phyloP scores from a whole-genome alignment of 2,329 filamentous ascomycete species.

The Apiospora hydei region DNA sequence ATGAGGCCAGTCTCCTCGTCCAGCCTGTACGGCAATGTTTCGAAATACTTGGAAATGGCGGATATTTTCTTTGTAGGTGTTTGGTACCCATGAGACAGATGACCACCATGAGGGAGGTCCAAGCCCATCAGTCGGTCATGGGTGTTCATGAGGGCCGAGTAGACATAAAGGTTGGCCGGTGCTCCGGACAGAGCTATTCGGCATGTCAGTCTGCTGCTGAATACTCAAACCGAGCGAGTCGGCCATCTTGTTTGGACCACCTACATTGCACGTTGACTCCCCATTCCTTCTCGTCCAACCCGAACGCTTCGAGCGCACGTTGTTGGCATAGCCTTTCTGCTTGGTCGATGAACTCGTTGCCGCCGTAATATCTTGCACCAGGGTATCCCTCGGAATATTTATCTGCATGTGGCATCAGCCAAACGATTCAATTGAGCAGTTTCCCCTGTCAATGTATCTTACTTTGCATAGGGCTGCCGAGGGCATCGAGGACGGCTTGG shows the following conservation, averaged over 20 bases:
- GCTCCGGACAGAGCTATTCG: constrained; percentile 75
- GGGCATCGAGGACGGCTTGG: constrained; percentile 87
- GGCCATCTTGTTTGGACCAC: constrained; percentile 18
- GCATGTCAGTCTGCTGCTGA: constrained; percentile 26
- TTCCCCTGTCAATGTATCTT: constrained; percentile 40
- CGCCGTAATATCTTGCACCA: constrained; percentile 94
- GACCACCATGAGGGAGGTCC: constrained; percentile 94
- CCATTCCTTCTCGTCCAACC: constrained; percentile 85
- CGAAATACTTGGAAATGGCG: constrained; percentile 98
- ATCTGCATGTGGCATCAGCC: constrained; percentile 61
- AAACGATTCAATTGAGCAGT: constrained; percentile 12
- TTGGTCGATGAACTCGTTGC: constrained; percentile 94
- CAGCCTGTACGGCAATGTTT: constrained; percentile 93
- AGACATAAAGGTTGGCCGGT: constrained; percentile 86
- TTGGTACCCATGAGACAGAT: constrained; percentile 97
- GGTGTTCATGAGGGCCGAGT: constrained; percentile 89
- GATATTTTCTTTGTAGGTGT: constrained; percentile 94
- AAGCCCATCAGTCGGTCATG: constrained; percentile 98
- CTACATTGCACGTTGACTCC: constrained; percentile 91
- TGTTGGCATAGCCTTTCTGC: constrained; percentile 90
- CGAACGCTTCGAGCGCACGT: constrained; percentile 87
- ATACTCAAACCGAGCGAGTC: constrained; percentile 30
- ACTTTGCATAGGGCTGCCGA: constrained; percentile 97
- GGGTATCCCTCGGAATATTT: constrained; percentile 99
- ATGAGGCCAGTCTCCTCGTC: constrained; percentile 91